Evolutionary conservation across 495 filamentous ascomycete species (phyloP), one percentile per base, ranked within the genome.

Genomic region (Thermochaetoides thermophila): DNA sequence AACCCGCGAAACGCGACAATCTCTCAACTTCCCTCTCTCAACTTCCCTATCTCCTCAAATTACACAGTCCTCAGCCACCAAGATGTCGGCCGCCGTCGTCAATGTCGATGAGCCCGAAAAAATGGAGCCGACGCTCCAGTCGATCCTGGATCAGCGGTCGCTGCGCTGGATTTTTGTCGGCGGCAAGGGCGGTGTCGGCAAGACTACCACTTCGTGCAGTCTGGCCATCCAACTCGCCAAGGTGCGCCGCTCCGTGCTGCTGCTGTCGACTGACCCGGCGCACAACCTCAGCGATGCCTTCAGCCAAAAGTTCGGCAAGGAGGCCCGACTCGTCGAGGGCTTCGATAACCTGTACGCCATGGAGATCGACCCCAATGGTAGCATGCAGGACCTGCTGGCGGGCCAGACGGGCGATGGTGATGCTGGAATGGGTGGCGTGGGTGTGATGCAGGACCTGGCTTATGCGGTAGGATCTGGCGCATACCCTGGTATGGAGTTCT

Each of bases 141-240:
- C 81, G 27, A 84, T 99, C 47, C 69, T 96, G 48, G 81, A 85
- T 63, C 89, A 99, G 55, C 81, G 80, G 48, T 76, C 83, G 13
- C 76, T 99, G 31, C 84, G 89, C 42, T 99, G 91, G 91, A 92
- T 99, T 56, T 99, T 99, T 49, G 91, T 96, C 30, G 89, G 89
- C 47, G 89, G 89, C 35, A 99, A 99, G 68, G 89, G 89, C 44
- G 89, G 89, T 48, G 89, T 99, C n/a, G 89, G 89, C 49, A 99
- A 99, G 67, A 99, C 89, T 9, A 99, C 91, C 11, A 96, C 91
- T 0, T 95, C 86, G 2, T 99, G 91, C 63, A 91, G 84, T 25
- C 77, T 99, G 30, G 89, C 89, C 33, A 96, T 96, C 50, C 89
- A 99, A 56, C 78, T 99, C n/a, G 82, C 89, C 49, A 87, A 82